Evolutionary conservation across 768 basidiomycete species (phyloP), one percentile per base, ranked within the genome.

Genomic region (Kwoniella dejecticola): DNA sequence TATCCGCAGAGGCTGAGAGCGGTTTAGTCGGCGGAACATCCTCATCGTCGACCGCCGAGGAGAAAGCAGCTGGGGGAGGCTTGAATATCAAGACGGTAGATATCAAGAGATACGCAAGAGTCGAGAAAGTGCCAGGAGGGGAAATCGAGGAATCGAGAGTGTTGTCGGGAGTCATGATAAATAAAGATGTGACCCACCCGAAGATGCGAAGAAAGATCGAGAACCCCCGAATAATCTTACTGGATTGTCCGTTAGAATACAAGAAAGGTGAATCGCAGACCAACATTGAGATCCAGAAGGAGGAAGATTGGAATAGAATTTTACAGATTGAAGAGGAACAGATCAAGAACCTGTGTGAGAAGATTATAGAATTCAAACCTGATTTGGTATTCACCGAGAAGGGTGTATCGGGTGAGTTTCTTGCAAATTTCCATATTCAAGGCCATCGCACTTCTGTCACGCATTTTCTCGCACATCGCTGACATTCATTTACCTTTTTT

Each of bases 251-350:
- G 10, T 81, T 97, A 58, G 95, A 98, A 81, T 98, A 99, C 82
- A 99, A 98, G 82, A 98, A 98, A 83, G 95, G 95, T 26, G 96
- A 98, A 82, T 87, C 85, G 58, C 96, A 99, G 81, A 98, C 96
- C 62, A 96, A 97, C 78, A 98, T 98, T 84, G 95, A 97, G 81
- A 92, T 98, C 67, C 88, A 87, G 44, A 91, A 91, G 80, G 94
- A 94, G 81, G 83, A 83, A 19, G 94, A 99, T 76, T 99, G 93
- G 91, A 87, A 88, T 54, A 82, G 91, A 47, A 89, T 91, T 24
- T 89, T 94, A 79, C 86, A 89, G 76, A 90, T 97, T 61, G 96
- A 98, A 82, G 96, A 99, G 80, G 91, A 98, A 80, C 94, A 97
- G 79, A 88, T 98, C 71, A 91, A 93, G 82, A 74, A 82, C 21